These are phyloP conservation scores for Luffa aegyptiaca DNA, from an alignment of 306 rosid genomes.

Conservation along the genomic window DNA sequence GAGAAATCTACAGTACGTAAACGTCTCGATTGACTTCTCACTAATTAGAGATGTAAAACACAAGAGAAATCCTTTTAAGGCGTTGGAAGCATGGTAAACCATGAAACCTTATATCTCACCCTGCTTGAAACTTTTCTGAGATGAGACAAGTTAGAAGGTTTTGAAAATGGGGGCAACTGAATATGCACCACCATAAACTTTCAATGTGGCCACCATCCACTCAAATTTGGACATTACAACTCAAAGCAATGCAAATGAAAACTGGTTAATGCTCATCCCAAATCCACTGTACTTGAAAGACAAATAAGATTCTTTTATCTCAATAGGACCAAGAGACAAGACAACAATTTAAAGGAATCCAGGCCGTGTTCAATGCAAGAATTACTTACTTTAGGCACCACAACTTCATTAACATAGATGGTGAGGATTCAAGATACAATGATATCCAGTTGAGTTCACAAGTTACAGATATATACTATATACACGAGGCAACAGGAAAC, in stretches of 20 bases:
- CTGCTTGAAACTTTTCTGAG: neutral
- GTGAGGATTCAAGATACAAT: neutral
- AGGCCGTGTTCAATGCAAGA: neutral
- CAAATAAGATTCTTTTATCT: neutral
- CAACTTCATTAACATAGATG: constrained; percentile 1
- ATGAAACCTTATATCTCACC: neutral
- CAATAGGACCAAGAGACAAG: neutral
- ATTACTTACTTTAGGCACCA: neutral
- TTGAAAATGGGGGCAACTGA: neutral
- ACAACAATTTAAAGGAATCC: neutral
- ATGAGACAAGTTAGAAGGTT: neutral
- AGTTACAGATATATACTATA: neutral
- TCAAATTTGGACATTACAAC: neutral
- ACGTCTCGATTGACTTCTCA: neutral
- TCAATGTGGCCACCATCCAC: neutral
- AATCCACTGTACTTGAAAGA: neutral
- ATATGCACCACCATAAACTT: neutral
- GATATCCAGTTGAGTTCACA: neutral
- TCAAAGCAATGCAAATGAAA: neutral
- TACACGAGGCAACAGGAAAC: neutral
- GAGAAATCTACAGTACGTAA: neutral
- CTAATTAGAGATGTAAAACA: neutral
- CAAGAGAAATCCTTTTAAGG: neutral
- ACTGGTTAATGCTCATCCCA: neutral
- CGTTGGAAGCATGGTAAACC: neutral